Percentiles rank a stretch among this genome's conserved stretches.
These are phyloP conservation scores for Venturia carpophila DNA, from an alignment of 2,329 filamentous ascomycete species.

Conservation along the genomic window DNA sequence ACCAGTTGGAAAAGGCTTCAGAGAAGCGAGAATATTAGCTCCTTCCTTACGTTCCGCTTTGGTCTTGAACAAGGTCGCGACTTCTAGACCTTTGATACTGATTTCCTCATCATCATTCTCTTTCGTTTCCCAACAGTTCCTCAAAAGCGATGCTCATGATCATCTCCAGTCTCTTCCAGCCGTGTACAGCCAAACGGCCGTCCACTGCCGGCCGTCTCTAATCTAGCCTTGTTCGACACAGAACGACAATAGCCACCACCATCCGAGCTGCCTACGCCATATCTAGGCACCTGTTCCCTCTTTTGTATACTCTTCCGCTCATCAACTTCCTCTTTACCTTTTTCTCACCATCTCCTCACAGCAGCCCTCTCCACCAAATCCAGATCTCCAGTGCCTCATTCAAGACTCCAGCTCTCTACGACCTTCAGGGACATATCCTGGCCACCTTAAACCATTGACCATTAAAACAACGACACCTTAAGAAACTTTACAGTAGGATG, in stretches of 20 bases:
- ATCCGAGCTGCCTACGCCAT: not conserved
- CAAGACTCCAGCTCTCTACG: not conserved
- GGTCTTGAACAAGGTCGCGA: not conserved
- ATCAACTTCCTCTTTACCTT: not conserved
- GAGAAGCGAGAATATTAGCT: not conserved
- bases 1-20: not conserved
- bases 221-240: not conserved
- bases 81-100: not conserved
- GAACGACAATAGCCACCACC: constrained; percentile 1
- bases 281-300: not conserved
- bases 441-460: not conserved
- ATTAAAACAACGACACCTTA: not conserved
- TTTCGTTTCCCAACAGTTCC: not conserved
- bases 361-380: not conserved
- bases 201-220: not conserved
- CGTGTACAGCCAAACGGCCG: not conserved
- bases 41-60: not conserved
- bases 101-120: not conserved
- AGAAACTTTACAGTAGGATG: not conserved
- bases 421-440: not conserved
- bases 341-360: not conserved
- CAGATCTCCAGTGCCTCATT: not conserved
- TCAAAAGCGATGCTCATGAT: constrained; percentile 2
- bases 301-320: not conserved
- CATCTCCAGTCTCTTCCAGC: not conserved